Base-by-base conservation (phyloP, 1,284 basidiomycete species). In the Fomitopsis pinicola region DNA sequence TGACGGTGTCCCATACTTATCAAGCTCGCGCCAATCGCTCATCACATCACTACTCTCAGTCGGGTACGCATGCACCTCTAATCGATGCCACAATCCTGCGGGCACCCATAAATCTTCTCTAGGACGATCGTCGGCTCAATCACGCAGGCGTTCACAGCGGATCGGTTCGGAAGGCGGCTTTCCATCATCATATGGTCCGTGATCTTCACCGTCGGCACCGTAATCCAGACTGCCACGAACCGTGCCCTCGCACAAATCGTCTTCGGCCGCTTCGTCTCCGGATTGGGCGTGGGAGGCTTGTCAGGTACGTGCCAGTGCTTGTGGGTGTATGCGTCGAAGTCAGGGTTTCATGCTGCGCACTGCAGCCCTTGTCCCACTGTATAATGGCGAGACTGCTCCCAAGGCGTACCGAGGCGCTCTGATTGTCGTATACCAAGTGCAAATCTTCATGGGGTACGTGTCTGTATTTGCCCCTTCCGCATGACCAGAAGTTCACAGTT, bases 1-100 rank as follows among this genome's bases (percentile, higher is more conserved):
- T 1, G 71, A 82, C 63, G 88, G 88, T 8, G 69, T 76, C 22
- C 78, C 75, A 54, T 75, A 83, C 60, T 75, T 92, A 8, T 82
- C 84, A 1, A 81, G 83, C 59, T 82, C 82, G 35, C 79, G 88
- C 46, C 87, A 91, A 67, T 88, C 87, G 1, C 87, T 92, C 62
- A 92, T 92, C 61, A 91, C 89, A 0, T 92, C 89, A 8, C 79
- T 92, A 12, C 77, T 93, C 9, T 92, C 90, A 12, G 91, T 88
- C 42, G 91, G 89, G 84, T 86, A 69, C 56, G 9, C 19, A 28
- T 14, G 19, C 4, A 19, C 40, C 44, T 52, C 33, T 42, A 26
- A 28, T 30, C 35, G 22, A 42, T 3, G 15, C 17, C 19, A 8
- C 17, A 55, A 42, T 45, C 42, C 60, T 30, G 48, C 28, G 22